Evolutionary conservation across 1,284 basidiomycete genomes (phyloP).

Genomic region (Trametes pubescens): DNA sequence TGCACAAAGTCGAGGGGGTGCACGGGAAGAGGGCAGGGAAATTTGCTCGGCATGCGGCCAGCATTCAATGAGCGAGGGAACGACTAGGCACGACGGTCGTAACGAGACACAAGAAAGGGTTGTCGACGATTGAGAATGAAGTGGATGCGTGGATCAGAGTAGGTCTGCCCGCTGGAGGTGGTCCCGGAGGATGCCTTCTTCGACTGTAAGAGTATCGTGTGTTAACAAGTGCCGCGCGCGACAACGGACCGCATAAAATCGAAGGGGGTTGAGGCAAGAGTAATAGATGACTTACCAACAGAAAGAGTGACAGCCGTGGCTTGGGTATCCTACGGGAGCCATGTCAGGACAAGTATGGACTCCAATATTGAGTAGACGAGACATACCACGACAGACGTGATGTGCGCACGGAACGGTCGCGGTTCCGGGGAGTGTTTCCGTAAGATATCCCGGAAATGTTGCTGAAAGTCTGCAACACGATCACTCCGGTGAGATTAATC

Average conservation of each 20-base stretch:
- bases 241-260: conserved; percentile 5
- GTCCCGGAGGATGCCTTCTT: conserved; percentile 60
- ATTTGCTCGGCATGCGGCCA: neutral
- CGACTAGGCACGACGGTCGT: neutral
- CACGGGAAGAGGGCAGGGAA: neutral
- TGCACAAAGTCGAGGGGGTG: neutral
- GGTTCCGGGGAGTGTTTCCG: conserved; percentile 51
- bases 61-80: neutral
- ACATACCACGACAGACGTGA: conserved; percentile 77
- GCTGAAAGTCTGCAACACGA: conserved; percentile 46
- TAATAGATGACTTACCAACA: conserved; percentile 54
- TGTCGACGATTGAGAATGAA: neutral
- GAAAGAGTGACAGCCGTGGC: conserved; percentile 72
- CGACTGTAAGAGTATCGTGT: conserved; percentile 39
- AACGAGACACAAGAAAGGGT: neutral
- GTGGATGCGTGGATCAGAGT: conserved; percentile 48
- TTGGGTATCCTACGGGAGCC: conserved; percentile 61
- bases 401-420: conserved; percentile 73
- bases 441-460: conserved; percentile 52
- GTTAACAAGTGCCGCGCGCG: conserved; percentile 24
- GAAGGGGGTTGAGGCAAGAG: conserved; percentile 1
- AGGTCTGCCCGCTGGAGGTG: conserved; percentile 62
- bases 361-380: neutral
- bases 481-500: neutral
- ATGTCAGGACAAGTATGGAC: conserved; percentile 3